A percentile compares a stretch with the other conserved stretches of the same genome.
These are phyloP conservation scores for Ceratocystis variospora DNA, from an alignment of 2,329 filamentous ascomycete genomes.

Conservation along the genomic window DNA sequence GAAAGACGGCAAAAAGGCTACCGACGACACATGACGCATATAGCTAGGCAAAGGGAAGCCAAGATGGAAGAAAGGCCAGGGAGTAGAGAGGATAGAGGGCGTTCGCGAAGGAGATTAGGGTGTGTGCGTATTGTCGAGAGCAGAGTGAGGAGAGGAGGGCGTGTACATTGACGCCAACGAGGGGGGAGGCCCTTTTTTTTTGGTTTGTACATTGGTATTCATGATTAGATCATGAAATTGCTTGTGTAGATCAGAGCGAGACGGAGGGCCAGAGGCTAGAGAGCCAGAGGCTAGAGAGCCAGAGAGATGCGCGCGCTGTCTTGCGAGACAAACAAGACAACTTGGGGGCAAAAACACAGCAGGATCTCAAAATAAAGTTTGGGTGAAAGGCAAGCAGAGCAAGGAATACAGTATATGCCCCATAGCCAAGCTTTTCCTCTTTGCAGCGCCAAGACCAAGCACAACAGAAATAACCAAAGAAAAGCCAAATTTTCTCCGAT, in stretches of 20 bases:
- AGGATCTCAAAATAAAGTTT: slow-evolving; percentile 1
- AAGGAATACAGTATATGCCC: not conserved
- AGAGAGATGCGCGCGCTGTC: too few relatives aligned
- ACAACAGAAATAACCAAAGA: not conserved
- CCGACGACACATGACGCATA: not conserved
- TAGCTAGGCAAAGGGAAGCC: not conserved
- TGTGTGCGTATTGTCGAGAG: too few relatives aligned
- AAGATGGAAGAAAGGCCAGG: not conserved
- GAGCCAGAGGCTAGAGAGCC: too few relatives aligned
- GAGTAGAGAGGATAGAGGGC: not conserved
- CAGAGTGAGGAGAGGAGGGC: too few relatives aligned
- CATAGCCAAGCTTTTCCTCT: not conserved
- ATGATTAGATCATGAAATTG: too few relatives aligned
- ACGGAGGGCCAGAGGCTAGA: too few relatives aligned
- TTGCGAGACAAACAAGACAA: too few relatives aligned
- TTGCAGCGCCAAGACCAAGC: slow-evolving; percentile 4
- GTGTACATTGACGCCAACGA: too few relatives aligned
- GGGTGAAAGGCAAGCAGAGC: not conserved
- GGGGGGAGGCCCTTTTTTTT: too few relatives aligned
- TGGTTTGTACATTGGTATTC: too few relatives aligned
- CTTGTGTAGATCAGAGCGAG: too few relatives aligned
- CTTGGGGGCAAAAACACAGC: not conserved
- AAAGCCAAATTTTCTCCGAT: not conserved
- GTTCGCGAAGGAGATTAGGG: too few relatives aligned
- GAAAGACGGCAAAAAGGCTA: not conserved